phyloP scores from a whole-genome alignment of 1,284 basidiomycete species.

The Sporisorium graminicola region DNA sequence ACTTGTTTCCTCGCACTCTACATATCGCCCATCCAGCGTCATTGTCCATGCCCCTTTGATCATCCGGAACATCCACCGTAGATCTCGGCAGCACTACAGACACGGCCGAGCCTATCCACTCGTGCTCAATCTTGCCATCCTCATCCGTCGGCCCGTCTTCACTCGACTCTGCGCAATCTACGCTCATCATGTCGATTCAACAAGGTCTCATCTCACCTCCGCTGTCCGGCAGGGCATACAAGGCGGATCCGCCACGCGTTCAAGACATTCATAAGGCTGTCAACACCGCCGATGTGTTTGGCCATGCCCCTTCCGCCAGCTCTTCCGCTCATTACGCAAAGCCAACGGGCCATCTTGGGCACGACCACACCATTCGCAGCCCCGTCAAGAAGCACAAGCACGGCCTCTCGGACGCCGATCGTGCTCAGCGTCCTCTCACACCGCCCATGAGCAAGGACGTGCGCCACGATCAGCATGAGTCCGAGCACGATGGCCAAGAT shows the following conservation, averaged over 20 bases:
- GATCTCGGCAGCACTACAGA: not conserved
- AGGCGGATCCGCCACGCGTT: constrained; percentile 31
- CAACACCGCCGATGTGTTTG: constrained; percentile 28
- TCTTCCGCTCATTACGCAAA: constrained; percentile 1
- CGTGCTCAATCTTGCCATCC: not conserved
- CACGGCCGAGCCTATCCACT: constrained; percentile 8
- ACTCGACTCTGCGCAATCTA: not conserved
- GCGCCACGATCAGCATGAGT: constrained; percentile 23
- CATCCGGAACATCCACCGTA: not conserved
- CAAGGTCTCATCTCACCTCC: constrained; percentile 45
- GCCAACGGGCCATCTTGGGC: constrained; percentile 3
- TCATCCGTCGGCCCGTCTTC: too few species aligned
- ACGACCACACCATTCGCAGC: constrained; percentile 27
- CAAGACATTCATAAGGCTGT: constrained; percentile 15
- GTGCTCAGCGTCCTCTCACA: constrained; percentile 30
- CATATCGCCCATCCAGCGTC: not conserved
- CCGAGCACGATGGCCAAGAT: constrained; percentile 9
- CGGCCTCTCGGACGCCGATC: constrained; percentile 17
- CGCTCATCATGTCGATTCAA: constrained; percentile 36
- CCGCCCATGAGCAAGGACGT: constrained; percentile 53
- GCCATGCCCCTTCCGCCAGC: not conserved
- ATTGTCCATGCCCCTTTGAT: not conserved
- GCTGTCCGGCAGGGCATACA: constrained; percentile 32
- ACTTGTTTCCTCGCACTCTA: not conserved
- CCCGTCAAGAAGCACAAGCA: constrained; percentile 38